phyloP scores from a whole-genome alignment of 2,329 filamentous ascomycete genomes.

The Aspergillus hiratsukae region DNA sequence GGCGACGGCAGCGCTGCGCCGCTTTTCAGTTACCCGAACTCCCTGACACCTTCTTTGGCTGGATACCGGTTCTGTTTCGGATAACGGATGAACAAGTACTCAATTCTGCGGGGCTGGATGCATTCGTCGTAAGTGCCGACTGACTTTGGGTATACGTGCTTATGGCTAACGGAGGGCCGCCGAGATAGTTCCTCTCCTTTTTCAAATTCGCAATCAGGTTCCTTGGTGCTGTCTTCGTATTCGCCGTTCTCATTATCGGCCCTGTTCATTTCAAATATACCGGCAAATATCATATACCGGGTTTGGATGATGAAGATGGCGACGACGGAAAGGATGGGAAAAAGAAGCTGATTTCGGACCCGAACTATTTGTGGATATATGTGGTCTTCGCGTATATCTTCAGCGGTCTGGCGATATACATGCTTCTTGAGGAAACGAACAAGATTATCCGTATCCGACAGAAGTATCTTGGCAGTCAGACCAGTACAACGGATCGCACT shows the following conservation, averaged over 20 bases:
- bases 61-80: constrained; percentile 80
- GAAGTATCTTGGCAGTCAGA: constrained; percentile 86
- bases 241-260: constrained; percentile 73
- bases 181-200: constrained; percentile 71
- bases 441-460: constrained; percentile 82
- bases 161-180: not conserved
- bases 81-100: constrained; percentile 88
- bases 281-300: constrained; percentile 38
- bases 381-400: constrained; percentile 94
- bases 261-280: constrained; percentile 74
- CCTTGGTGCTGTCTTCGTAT: constrained; percentile 72
- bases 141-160: not conserved
- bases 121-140: constrained; percentile 68
- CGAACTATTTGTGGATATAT: constrained; percentile 81
- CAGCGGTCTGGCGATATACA: constrained; percentile 72
- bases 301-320: constrained; percentile 34
- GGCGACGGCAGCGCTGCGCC: constrained; percentile 69
- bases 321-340: constrained; percentile 28
- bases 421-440: constrained; percentile 77
- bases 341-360: constrained; percentile 31
- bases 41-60: constrained; percentile 81
- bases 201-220: constrained; percentile 93
- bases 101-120: constrained; percentile 85
- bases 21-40: constrained; percentile 68
- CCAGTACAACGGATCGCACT: constrained; percentile 91